Percentiles rank a stretch among this genome's conserved stretches.
phyloP scores from a whole-genome alignment of 2,329 filamentous ascomycete genomes.

The Paraphaeosphaeria minitans region DNA sequence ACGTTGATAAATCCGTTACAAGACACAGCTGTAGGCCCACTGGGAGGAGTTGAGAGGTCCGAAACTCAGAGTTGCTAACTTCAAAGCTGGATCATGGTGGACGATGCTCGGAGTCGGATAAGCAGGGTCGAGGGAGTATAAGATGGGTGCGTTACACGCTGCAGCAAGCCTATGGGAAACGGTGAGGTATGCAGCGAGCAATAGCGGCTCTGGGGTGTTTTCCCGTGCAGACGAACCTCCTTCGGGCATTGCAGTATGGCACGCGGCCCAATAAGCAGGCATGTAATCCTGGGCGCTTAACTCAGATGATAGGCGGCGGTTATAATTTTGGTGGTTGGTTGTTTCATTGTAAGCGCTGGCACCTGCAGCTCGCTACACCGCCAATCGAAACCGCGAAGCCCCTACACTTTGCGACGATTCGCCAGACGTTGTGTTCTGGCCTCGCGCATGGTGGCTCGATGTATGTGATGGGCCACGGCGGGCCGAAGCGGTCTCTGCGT shows the following conservation, averaged over 20 bases:
- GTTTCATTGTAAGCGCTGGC: slow-evolving; percentile 43
- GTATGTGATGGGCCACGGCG: slow-evolving; percentile 40
- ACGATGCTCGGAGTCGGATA: slow-evolving; percentile 26
- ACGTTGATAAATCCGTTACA: slow-evolving; percentile 18
- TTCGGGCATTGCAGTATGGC: slow-evolving; percentile 33
- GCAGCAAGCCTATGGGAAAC: slow-evolving; percentile 24
- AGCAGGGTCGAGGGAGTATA: slow-evolving; percentile 43
- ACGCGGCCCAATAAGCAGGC: slow-evolving; percentile 38
- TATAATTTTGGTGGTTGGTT: slow-evolving; percentile 45
- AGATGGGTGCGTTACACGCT: slow-evolving; percentile 27
- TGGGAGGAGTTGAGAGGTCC: slow-evolving; percentile 8
- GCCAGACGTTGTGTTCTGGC: slow-evolving; percentile 32
- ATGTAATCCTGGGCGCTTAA: slow-evolving; percentile 40
- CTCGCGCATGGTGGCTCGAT: slow-evolving; percentile 36
- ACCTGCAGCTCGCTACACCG: slow-evolving; percentile 34
- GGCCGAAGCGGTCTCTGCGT: slow-evolving; percentile 37
- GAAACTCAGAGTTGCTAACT: slow-evolving; percentile 4
- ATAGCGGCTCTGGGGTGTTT: slow-evolving; percentile 43
- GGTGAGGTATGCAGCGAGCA: slow-evolving; percentile 27
- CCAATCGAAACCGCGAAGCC: slow-evolving; percentile 26
- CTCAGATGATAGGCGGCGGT: slow-evolving; percentile 37
- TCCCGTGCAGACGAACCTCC: slow-evolving; percentile 38
- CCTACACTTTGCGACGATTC: slow-evolving; percentile 31
- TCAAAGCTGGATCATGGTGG: slow-evolving; percentile 27
- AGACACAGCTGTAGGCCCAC: slow-evolving; percentile 20